Evolutionary conservation across 441 rosid species (phyloP).

Genomic region (Bruguiera hainesii): DNA sequence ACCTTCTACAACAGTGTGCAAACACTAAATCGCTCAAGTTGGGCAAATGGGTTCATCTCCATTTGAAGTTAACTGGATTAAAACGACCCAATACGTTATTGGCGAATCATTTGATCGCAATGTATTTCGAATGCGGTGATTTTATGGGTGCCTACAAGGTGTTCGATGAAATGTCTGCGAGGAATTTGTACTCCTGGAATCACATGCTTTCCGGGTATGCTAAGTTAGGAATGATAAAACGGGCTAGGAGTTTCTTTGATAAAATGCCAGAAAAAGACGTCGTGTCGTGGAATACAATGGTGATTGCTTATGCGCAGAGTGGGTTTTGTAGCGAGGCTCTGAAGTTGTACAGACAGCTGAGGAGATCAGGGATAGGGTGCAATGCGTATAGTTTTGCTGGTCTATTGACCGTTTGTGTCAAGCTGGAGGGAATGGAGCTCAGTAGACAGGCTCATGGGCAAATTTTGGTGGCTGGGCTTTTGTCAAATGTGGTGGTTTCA

Average conservation of each 20-base stretch:
- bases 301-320: constrained; percentile 52
- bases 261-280: constrained; percentile 66
- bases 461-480: constrained; percentile 59
- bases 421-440: constrained; percentile 41
- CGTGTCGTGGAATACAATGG: constrained; percentile 83
- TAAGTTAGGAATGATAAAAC: constrained; percentile 53
- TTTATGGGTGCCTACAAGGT: constrained; percentile 42
- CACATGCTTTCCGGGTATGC: constrained; percentile 65
- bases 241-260: constrained; percentile 62
- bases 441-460: constrained; percentile 75
- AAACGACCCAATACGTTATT: constrained; percentile 46
- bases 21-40: constrained; percentile 44
- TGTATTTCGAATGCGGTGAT: constrained; percentile 53
- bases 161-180: constrained; percentile 57
- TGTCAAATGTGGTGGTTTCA: constrained; percentile 51
- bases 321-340: constrained; percentile 41
- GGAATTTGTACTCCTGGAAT: constrained; percentile 71
- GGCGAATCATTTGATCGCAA: constrained; percentile 50
- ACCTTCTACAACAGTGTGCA: constrained; percentile 42
- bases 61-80: constrained; percentile 58
- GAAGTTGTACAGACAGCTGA: constrained; percentile 52
- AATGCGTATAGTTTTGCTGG: constrained; percentile 71
- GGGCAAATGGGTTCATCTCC: constrained; percentile 74
- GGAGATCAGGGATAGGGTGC: constrained; percentile 44
- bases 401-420: constrained; percentile 57